Evolutionary conservation across 2,329 filamentous ascomycete species (phyloP).

Genomic region (Xylaria sp.): DNA sequence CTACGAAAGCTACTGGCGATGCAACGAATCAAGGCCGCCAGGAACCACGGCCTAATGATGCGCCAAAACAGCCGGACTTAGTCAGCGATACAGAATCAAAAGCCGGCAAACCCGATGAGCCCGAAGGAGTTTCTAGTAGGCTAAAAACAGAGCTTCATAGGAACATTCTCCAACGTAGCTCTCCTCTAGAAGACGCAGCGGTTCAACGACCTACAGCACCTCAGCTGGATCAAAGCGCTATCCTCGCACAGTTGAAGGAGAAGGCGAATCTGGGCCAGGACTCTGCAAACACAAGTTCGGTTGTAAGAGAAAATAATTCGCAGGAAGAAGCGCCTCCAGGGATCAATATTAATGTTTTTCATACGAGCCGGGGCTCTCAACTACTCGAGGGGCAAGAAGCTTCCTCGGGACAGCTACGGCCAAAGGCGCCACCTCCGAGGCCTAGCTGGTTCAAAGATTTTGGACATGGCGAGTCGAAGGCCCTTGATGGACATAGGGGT

Average conservation of each 20-base stretch:
- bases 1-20: slow-evolving; percentile 11
- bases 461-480: slow-evolving; percentile 45
- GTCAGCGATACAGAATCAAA: slow-evolving; percentile 14
- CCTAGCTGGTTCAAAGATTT: slow-evolving; percentile 53
- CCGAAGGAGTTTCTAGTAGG: background rate
- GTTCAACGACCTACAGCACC: slow-evolving; percentile 29
- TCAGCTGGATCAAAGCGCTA: slow-evolving; percentile 42
- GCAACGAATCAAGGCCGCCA: slow-evolving; percentile 24
- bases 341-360: slow-evolving; percentile 62
- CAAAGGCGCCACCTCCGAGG: slow-evolving; percentile 39
- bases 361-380: slow-evolving; percentile 58
- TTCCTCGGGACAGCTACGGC: slow-evolving; percentile 36
- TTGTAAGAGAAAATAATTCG: background rate
- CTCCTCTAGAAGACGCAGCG: slow-evolving; percentile 25
- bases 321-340: slow-evolving; percentile 54
- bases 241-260: slow-evolving; percentile 41
- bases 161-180: slow-evolving; percentile 29
- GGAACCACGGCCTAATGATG: slow-evolving; percentile 14
- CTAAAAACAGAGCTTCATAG: slow-evolving; percentile 18
- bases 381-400: slow-evolving; percentile 53
- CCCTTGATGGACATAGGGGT: slow-evolving; percentile 24
- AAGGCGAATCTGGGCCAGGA: slow-evolving; percentile 21
- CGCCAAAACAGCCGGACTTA: slow-evolving; percentile 2
- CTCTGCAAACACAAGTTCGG: slow-evolving; percentile 18
- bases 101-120: slow-evolving; percentile 3